phyloP scores from a whole-genome alignment of 768 basidiomycete species.

The Megacollybia marginata region DNA sequence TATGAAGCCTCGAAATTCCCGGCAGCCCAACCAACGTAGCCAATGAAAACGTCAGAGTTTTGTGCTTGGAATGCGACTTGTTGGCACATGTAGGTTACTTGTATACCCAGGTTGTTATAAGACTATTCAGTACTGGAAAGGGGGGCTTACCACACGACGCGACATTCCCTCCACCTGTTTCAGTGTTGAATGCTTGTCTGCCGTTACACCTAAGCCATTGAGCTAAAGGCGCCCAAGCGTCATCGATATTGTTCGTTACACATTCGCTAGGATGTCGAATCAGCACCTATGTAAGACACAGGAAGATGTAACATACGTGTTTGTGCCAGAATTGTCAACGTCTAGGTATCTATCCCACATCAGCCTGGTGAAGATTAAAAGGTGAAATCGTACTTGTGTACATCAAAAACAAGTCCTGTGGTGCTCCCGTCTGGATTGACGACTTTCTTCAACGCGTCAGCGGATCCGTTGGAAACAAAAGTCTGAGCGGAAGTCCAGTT shows the following conservation, averaged over 20 bases:
- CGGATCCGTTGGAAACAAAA: slow-evolving; percentile 45
- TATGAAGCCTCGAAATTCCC: slow-evolving; percentile 17
- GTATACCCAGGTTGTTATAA: too few relatives aligned
- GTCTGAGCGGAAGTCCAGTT: slow-evolving; percentile 47
- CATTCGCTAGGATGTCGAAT: slow-evolving; percentile 26
- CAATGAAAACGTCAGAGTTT: slow-evolving; percentile 10
- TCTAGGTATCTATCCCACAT: not conserved
- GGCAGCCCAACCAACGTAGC: slow-evolving; percentile 24
- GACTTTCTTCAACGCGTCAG: slow-evolving; percentile 36
- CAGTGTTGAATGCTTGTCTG: slow-evolving; percentile 51
- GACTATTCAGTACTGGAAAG: too few relatives aligned
- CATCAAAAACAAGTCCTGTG: slow-evolving; percentile 47
- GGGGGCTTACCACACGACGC: slow-evolving; percentile 25
- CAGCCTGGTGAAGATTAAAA: not conserved
- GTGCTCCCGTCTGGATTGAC: slow-evolving; percentile 37
- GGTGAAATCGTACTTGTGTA: slow-evolving; percentile 23
- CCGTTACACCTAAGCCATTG: slow-evolving; percentile 41
- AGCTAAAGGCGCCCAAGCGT: slow-evolving; percentile 37
- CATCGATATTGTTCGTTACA: slow-evolving; percentile 45
- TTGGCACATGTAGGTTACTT: slow-evolving; percentile 34
- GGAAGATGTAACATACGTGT: not conserved
- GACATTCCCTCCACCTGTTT: slow-evolving; percentile 53
- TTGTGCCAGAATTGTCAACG: not conserved
- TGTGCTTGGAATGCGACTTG: slow-evolving; percentile 13
- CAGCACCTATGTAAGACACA: too few relatives aligned